Evolutionary conservation across 441 rosid species (phyloP).

Genomic region (Codiaeum variegatum): DNA sequence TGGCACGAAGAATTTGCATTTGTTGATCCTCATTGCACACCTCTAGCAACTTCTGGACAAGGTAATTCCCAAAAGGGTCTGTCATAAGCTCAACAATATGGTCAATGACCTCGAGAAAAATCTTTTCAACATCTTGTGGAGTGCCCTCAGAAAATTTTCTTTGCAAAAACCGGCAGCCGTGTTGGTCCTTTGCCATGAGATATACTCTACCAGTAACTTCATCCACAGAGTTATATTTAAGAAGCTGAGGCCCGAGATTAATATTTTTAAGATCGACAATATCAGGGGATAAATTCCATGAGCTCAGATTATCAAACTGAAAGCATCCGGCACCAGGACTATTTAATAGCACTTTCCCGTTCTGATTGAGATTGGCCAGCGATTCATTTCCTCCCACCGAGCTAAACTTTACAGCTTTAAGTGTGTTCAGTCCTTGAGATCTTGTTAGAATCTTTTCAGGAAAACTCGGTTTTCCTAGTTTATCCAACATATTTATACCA

Average conservation of each 20-base stretch:
- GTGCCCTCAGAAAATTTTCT: slow-evolving; percentile 64
- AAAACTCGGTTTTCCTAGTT: slow-evolving; percentile 39
- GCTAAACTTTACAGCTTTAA: slow-evolving; percentile 47
- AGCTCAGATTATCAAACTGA: slow-evolving; percentile 32
- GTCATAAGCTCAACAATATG: slow-evolving; percentile 70
- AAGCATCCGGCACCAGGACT: slow-evolving; percentile 35
- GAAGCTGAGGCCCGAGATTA: slow-evolving; percentile 43
- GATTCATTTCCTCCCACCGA: slow-evolving; percentile 44
- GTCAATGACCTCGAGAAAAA: slow-evolving; percentile 65
- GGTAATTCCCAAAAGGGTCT: slow-evolving; percentile 80
- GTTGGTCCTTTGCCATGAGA: slow-evolving; percentile 75
- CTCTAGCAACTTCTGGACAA: slow-evolving; percentile 79
- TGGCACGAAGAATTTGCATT: slow-evolving; percentile 53
- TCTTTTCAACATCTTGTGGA: slow-evolving; percentile 55
- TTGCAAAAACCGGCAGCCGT: slow-evolving; percentile 78
- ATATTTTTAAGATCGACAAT: slow-evolving; percentile 30
- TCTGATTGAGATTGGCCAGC: slow-evolving; percentile 32
- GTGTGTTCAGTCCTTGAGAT: slow-evolving; percentile 49
- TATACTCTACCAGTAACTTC: slow-evolving; percentile 59
- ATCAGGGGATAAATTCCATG: slow-evolving; percentile 35
- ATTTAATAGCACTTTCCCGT: slow-evolving; percentile 37
- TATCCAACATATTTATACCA: slow-evolving; percentile 33
- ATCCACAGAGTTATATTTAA: slow-evolving; percentile 46
- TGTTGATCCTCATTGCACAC: slow-evolving; percentile 69
- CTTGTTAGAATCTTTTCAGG: slow-evolving; percentile 71